Percentiles rank a stretch among this genome's conserved stretches.
Conservation (phyloP, 495 filamentous ascomycete species). For the Aspergillus avenaceus region DNA sequence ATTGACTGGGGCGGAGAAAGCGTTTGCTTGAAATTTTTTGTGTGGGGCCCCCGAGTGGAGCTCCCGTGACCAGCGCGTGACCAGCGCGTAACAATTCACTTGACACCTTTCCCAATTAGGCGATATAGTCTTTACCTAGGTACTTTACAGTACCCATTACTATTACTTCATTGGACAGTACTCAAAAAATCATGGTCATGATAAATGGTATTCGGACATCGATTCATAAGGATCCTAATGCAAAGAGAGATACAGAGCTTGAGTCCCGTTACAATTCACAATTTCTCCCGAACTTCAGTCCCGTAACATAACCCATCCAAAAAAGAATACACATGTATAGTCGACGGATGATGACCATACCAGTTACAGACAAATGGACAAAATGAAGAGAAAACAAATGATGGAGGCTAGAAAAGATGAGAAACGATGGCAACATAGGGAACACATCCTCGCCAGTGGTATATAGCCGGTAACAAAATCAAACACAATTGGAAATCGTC, state of each 20-base stretch:
- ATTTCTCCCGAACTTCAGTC: not conserved
- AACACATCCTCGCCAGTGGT: slow-evolving; percentile 14
- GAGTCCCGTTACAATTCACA: not conserved
- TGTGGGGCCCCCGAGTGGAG: slow-evolving; percentile 21
- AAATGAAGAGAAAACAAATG: slow-evolving; percentile 3
- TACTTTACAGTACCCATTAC: not conserved
- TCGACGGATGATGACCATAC: not conserved
- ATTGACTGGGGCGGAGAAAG: slow-evolving; percentile 8
- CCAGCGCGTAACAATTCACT: slow-evolving; percentile 12
- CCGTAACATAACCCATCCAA: slow-evolving; percentile 9
- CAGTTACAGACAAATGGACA: slow-evolving; percentile 3
- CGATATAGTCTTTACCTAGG: not conserved
- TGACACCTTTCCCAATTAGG: slow-evolving; percentile 8
- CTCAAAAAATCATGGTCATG: too few species aligned
- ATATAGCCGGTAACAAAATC: slow-evolving; percentile 15
- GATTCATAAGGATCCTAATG: not conserved
- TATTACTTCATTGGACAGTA: not conserved
- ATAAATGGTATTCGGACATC: too few species aligned
- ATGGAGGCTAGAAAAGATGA: too few species aligned
- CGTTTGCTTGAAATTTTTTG: slow-evolving; percentile 13
- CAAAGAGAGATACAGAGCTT: slow-evolving; percentile 1
- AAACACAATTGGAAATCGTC: slow-evolving; percentile 7
- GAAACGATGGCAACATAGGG: slow-evolving; percentile 1
- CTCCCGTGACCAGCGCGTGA: slow-evolving; percentile 19
- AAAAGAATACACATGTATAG: not conserved